Evolutionary conservation across 73 alveolate genomes (phyloP).

Genomic region (Paramecium tetraurelia): DNA sequence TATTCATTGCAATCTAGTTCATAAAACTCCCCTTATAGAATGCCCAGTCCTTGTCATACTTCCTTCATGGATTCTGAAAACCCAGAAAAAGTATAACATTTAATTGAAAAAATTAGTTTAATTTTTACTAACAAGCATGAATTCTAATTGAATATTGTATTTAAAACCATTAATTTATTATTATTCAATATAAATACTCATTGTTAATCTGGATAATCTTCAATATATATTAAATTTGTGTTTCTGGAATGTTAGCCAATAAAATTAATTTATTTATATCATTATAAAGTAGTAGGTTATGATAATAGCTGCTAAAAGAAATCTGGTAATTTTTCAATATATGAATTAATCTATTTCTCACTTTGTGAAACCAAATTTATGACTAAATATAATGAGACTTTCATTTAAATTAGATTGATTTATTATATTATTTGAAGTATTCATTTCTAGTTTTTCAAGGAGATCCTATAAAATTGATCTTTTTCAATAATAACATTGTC

Average conservation of each 20-base stretch:
- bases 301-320: neutral
- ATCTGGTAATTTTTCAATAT: no score
- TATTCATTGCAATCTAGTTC: neutral
- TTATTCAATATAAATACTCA: neutral
- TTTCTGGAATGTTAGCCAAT: neutral
- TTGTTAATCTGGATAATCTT: neutral
- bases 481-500: neutral
- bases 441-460: neutral
- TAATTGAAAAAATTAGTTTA: neutral
- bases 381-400: no score
- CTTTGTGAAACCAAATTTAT: no score
- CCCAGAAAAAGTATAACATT: neutral
- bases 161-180: neutral
- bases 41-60: neutral
- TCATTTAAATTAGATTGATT: neutral
- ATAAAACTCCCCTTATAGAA: slow-evolving; percentile 22
- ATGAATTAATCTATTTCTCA: no score
- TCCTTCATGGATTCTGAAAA: neutral
- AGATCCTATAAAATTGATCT: neutral
- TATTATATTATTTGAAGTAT: neutral
- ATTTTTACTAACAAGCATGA: neutral
- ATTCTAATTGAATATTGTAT: neutral
- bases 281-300: neutral
- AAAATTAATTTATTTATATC: neutral
- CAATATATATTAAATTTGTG: neutral